Evolutionary conservation across 129 eudicot genomes (phyloP).

Genomic region (Flaveria bidentis): DNA sequence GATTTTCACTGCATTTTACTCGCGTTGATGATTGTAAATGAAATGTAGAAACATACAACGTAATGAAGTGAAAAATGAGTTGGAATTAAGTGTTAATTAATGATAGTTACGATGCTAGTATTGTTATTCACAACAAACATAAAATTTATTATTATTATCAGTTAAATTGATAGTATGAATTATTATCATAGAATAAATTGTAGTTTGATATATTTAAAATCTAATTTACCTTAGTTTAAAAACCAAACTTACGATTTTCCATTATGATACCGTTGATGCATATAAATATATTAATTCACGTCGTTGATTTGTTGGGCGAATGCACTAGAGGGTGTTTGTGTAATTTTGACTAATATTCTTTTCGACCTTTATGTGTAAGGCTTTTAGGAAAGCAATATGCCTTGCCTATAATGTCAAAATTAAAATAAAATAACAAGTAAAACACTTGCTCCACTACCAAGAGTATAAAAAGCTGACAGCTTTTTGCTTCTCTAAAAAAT

Average conservation of each 20-base stretch:
- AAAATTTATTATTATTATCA: too few species aligned
- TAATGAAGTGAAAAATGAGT: too few species aligned
- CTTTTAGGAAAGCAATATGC: slow-evolving; percentile 32
- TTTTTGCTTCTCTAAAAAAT: background rate
- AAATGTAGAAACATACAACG: too few species aligned
- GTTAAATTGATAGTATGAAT: rapidly evolving
- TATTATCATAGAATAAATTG: too few species aligned
- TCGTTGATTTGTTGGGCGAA: slow-evolving; percentile 1
- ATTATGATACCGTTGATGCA: background rate
- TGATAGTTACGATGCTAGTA: background rate
- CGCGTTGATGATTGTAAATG: too few species aligned
- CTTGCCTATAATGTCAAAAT: slow-evolving; percentile 26
- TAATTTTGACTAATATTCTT: slow-evolving; percentile 28
- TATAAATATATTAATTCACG: background rate
- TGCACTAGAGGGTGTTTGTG: slow-evolving; percentile 19
- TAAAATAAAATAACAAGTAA: background rate
- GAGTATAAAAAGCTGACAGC: background rate
- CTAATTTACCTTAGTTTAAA: too few species aligned
- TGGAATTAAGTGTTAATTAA: background rate
- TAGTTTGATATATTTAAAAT: too few species aligned
- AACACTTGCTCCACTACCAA: slow-evolving; percentile 23
- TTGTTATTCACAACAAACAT: too few species aligned
- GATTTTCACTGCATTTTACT: too few species aligned
- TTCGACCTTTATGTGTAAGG: slow-evolving; percentile 12
- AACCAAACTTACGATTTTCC: background rate